A percentile compares a stretch with the other conserved stretches of the same genome.
phyloP scores from a whole-genome alignment of 139 green algal genomes.

The Microglena sp. region DNA sequence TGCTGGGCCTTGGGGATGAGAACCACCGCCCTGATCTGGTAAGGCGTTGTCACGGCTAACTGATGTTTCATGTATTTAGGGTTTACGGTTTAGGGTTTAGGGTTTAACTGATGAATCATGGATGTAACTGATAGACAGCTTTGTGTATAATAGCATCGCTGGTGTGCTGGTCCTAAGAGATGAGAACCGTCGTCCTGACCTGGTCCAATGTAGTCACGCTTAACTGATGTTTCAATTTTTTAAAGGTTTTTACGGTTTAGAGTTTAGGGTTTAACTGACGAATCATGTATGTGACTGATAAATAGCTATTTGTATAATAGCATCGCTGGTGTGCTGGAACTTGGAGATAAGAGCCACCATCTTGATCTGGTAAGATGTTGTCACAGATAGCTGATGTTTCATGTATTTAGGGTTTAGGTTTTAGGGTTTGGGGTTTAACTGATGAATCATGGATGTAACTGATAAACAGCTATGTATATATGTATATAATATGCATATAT shows the following conservation, averaged over 20 bases:
- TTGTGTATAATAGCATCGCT: not conserved
- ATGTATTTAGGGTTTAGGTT: not conserved
- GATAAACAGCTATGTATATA: not conserved
- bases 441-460: not conserved
- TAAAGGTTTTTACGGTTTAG: too few relatives aligned
- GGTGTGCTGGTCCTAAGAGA: not conserved
- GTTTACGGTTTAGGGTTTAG: not conserved
- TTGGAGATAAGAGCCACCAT: not conserved
- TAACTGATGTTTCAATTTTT: too few relatives aligned
- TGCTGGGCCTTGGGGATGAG: not conserved
- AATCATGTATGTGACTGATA: too few relatives aligned
- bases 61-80: not conserved
- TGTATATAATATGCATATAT: too few relatives aligned
- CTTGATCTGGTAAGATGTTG: not conserved
- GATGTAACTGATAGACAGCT: not conserved
- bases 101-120: not conserved
- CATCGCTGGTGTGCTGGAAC: constrained; percentile 3
- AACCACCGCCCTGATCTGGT: not conserved
- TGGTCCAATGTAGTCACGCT: too few relatives aligned
- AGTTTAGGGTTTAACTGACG: too few relatives aligned
- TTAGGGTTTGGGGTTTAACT: not conserved
- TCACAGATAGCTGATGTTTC: not conserved
- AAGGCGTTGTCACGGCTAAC: not conserved
- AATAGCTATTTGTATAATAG: too few relatives aligned
- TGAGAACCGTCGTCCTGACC: not conserved